These are phyloP conservation scores for Vishniacozyma victoriae DNA, from an alignment of 768 basidiomycete genomes.

Conservation along the genomic window DNA sequence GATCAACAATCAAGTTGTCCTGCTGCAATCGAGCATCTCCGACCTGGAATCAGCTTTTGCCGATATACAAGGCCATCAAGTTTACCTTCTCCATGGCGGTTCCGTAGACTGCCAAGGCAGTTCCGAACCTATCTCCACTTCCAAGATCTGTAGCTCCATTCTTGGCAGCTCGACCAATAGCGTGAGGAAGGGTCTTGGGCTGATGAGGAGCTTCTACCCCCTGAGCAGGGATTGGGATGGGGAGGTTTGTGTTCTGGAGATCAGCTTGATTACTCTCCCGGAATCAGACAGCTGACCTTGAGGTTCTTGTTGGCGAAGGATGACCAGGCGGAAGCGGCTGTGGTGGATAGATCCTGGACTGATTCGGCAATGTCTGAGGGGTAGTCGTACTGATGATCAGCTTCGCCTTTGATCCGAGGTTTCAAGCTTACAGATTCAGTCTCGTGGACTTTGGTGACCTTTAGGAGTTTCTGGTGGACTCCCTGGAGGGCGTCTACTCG, in stretches of 20 bases:
- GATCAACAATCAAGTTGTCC: slow-evolving; percentile 61
- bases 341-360: slow-evolving; percentile 35
- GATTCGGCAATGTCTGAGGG: slow-evolving; percentile 64
- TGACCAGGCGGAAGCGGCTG: slow-evolving; percentile 41
- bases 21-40: slow-evolving; percentile 72
- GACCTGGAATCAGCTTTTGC: slow-evolving; percentile 47
- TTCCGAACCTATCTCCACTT: slow-evolving; percentile 64
- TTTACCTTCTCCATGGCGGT: slow-evolving; percentile 69
- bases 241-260: slow-evolving; percentile 68
- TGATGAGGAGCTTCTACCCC: slow-evolving; percentile 56
- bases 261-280: neutral
- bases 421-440: slow-evolving; percentile 55
- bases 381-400: slow-evolving; percentile 47
- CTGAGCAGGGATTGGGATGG: slow-evolving; percentile 58
- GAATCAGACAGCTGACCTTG: slow-evolving; percentile 25
- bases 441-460: slow-evolving; percentile 82
- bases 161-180: slow-evolving; percentile 74
- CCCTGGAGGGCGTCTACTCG: slow-evolving; percentile 85
- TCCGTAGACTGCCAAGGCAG: slow-evolving; percentile 71
- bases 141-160: slow-evolving; percentile 52
- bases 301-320: slow-evolving; percentile 48
- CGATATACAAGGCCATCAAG: neutral
- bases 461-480: slow-evolving; percentile 71
- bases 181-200: slow-evolving; percentile 97
- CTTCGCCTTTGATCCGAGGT: neutral